A percentile compares a stretch with the other conserved stretches of the same genome.
These are phyloP conservation scores for Gyrodon lividus DNA, from an alignment of 768 basidiomycete genomes.

Conservation along the genomic window DNA sequence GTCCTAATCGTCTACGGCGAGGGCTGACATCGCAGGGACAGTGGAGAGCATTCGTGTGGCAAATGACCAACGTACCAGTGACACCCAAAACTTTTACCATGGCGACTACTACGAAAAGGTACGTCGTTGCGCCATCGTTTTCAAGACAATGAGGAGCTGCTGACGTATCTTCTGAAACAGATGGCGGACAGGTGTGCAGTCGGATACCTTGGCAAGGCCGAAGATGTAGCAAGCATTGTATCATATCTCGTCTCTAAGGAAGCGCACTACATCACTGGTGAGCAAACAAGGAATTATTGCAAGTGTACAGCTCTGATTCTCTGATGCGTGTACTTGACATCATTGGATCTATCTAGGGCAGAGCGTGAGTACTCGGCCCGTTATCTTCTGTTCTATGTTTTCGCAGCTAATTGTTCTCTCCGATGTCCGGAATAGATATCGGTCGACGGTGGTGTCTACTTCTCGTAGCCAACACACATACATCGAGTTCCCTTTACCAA, in stretches of 20 bases:
- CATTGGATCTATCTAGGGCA: constrained; percentile 12
- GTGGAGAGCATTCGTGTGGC: constrained; percentile 2
- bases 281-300: constrained; percentile 1
- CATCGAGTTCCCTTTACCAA: too few relatives aligned
- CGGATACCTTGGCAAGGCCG: constrained; percentile 12
- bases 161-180: not conserved
- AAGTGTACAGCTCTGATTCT: not conserved
- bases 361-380: constrained; percentile 4
- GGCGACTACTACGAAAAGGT: constrained; percentile 1
- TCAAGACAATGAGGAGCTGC: not conserved
- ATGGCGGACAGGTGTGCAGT: constrained; percentile 1
- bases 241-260: constrained; percentile 33
- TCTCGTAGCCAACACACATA: not conserved
- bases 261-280: constrained; percentile 29
- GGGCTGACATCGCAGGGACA: not conserved
- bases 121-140: not conserved
- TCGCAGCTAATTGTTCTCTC: constrained; percentile 3
- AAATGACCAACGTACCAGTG: not conserved
- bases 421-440: constrained; percentile 4
- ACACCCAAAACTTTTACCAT: not conserved
- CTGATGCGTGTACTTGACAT: constrained; percentile 5
- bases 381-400: too few relatives aligned
- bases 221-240: constrained; percentile 27
- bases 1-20: not conserved
- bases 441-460: constrained; percentile 4